Base-by-base conservation (phyloP, 73 alveolate genomes). In the Strombidium stylifer region DNA sequence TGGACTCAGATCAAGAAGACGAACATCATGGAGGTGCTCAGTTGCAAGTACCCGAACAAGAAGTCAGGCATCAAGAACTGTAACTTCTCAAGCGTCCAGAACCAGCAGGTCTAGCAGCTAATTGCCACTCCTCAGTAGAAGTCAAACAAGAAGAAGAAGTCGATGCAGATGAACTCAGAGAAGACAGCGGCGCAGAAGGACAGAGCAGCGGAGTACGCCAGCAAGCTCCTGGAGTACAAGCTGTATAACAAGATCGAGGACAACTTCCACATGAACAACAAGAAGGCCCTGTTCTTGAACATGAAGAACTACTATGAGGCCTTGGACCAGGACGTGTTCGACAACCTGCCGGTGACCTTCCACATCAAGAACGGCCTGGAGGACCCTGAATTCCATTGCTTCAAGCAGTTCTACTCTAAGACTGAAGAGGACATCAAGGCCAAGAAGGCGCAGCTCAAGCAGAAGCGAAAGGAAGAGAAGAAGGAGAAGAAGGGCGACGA, bases 271-370 rank as follows among this genome's bases (percentile, higher is more conserved):
- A 34, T 86, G 24, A 74, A 87, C 23, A 82, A 86, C 46, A 86
- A 86, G 61, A 86, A 86, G 28, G 90, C 81, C 6, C 59, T 85
- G 46, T 85, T 82, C 64, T 35, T 51, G 3, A 85, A 82, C 73
- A 54, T 85, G 82, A 61, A 67, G 44, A 27, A 61, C 31, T 85
- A 85, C 40, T 85, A 81, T 68, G 82, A 64, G 25, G 81, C 69
- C 0, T 30, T 53, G 60, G 85, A 75, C 14, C 44, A 70, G 45
- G 74, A 85, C 48, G 85, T 66, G n/a, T 82, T 82, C 74, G 87
- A 85, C 45, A 73, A 64, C 23, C 42, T 85, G 10, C 95, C 95
- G 0, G 60, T 82, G 16, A 85, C 95, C 21, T 85, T 81, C 53
- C 92, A 82, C 34, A 82, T 85, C 15, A 81, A 58, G 30, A 69